Evolutionary conservation across 140 eudicot species (phyloP), one percentile per base, ranked within the genome.

Genomic region (Senecio squalidus): DNA sequence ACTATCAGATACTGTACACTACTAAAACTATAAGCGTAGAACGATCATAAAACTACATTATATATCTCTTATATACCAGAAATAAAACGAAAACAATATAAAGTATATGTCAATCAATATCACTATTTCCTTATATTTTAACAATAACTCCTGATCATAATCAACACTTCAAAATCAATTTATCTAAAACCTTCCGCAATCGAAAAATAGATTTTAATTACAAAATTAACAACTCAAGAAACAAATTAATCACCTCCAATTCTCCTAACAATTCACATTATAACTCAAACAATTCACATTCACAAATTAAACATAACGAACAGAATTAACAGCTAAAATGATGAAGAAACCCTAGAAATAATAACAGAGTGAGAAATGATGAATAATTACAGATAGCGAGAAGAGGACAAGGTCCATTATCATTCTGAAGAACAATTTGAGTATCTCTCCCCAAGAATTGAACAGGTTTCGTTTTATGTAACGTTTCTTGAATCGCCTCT

Each of bases 351-450:
- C 69, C 80, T 62, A 60, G 52, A 67, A 64, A 38, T 14, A 25
- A 43, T 13, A 22, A 52, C 22, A 49, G 52, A 60, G 69, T 48
- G 55, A 23, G 73, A 45, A 18, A 28, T 36, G 60, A 45, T 18
- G 2, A 25, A 28, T n/a, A n/a, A n/a, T 39, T 83, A 91, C 98
- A 91, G 55, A 91, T 91, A 26, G 96, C 85, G 64, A 91, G 84
- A 56, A 91, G 96, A 63, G 98, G 98, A 55, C 98, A 91, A 33
- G 98, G 98, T 62, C 98, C 98, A 72, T 91, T 91, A 60, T 86
- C 91, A 73, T 91, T 91, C 55, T 91, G 98, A 62, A 91, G 96
- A 70, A 91, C 38, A 68, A 91, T 83, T 10, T 88, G 91, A 4
- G 88, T 71, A 14, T 74, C 65, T 13, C 88, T 76, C 6, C 85